Conservation (phyloP, 1,284 basidiomycete genomes). For the Cutaneotrichosporon curvatum region DNA sequence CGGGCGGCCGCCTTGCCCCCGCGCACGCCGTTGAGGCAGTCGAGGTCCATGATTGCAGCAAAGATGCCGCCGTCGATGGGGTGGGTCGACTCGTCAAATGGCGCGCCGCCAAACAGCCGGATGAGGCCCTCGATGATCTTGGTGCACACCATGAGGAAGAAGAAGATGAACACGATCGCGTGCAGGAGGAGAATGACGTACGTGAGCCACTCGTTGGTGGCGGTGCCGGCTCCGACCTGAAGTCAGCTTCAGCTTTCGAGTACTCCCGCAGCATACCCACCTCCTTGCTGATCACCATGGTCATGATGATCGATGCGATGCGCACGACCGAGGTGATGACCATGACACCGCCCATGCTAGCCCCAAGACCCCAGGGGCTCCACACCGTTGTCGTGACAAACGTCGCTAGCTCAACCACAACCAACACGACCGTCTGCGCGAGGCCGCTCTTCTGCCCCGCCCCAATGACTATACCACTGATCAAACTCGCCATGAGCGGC, state of each 20-base stretch:
- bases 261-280: constrained; percentile 52
- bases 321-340: constrained; percentile 85
- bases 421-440: constrained; percentile 79
- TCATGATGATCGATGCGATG: constrained; percentile 78
- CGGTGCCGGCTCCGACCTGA: constrained; percentile 69
- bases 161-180: constrained; percentile 72
- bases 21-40: constrained; percentile 58
- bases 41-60: constrained; percentile 55
- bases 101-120: constrained; percentile 68
- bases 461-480: constrained; percentile 74
- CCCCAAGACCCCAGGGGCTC: constrained; percentile 93
- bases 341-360: constrained; percentile 88
- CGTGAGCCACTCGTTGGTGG: constrained; percentile 80
- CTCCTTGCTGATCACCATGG: constrained; percentile 78
- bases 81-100: constrained; percentile 76
- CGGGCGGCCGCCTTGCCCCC: constrained; percentile 60
- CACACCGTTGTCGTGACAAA: constrained; percentile 82
- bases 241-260: constrained; percentile 11
- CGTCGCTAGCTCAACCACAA: constrained; percentile 73
- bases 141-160: constrained; percentile 69
- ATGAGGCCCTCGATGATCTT: constrained; percentile 77
- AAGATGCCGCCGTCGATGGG: constrained; percentile 74
- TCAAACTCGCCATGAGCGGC: constrained; percentile 71
- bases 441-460: constrained; percentile 83
- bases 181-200: constrained; percentile 85